Evolutionary conservation across 2,329 filamentous ascomycete species (phyloP).

Genomic region (Colletotrichum sansevieriae): DNA sequence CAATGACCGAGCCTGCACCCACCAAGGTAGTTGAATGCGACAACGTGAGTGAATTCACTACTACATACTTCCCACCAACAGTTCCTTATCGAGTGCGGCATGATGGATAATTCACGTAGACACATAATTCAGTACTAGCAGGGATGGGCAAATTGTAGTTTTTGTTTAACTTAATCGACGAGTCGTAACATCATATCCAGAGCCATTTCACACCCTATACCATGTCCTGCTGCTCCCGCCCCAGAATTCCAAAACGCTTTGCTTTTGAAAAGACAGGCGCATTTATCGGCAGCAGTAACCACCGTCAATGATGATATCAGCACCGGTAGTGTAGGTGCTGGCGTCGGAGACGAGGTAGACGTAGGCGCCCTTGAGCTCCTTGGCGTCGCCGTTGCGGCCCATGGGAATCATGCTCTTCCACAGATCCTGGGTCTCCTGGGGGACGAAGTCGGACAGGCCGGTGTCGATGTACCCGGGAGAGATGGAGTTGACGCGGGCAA

Average conservation of each 20-base stretch:
- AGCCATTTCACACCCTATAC: slow-evolving; percentile 6
- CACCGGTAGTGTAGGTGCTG: slow-evolving; percentile 79
- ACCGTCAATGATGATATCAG: slow-evolving; percentile 79
- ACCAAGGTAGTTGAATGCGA: neutral
- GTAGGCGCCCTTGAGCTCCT: slow-evolving; percentile 83
- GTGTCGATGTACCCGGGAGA: slow-evolving; percentile 78
- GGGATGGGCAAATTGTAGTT: neutral
- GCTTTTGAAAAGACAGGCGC: neutral
- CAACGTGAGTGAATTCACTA: no score
- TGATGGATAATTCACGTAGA: neutral
- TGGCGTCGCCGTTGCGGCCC: slow-evolving; percentile 74
- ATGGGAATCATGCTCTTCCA: slow-evolving; percentile 83
- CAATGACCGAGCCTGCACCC: neutral
- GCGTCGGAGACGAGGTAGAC: slow-evolving; percentile 83
- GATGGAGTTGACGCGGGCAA: slow-evolving; percentile 75
- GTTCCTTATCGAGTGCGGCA: no score
- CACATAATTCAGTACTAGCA: neutral
- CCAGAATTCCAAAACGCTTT: slow-evolving; percentile 1
- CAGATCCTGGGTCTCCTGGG: slow-evolving; percentile 75
- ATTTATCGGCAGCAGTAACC: slow-evolving; percentile 68
- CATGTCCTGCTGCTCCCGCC: slow-evolving; percentile 24
- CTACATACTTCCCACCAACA: neutral
- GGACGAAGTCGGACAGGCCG: slow-evolving; percentile 76
- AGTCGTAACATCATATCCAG: slow-evolving; percentile 38
- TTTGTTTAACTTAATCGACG: slow-evolving; percentile 11